Evolutionary conservation across 2,329 filamentous ascomycete genomes (phyloP), one percentile per base, ranked within the genome.

Genomic region (Ascochyta rabiei): DNA sequence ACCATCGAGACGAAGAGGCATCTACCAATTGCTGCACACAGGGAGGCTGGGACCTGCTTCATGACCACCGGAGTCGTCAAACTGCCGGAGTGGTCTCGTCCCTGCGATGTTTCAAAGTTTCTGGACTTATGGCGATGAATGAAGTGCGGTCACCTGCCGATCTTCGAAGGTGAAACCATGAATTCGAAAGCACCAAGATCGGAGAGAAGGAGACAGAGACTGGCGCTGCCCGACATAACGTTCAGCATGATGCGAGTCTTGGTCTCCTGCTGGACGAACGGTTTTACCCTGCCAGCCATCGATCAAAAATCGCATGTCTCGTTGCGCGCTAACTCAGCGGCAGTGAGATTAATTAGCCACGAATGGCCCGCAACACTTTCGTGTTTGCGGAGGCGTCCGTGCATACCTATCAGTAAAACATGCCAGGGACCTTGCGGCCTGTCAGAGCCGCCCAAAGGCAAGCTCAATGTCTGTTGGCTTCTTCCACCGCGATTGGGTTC

Each of bases 401-500:
- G 60, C 55, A 62, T 73, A 61, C 67, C 61, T 68, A 41, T 47
- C 42, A 69, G 64, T 61, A 71, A 70, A 63, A 63, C 28, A 24
- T 67, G 69, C 69, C 70, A 71, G 40, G 70, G 68, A 60, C 66
- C 61, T 60, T 63, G 33, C 57, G 62, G 64, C 57, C 69, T 72
- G 43, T 71, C 68, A 64, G 63, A 63, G 55, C 38, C 30, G 40
- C 60, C 51, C 31, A 28, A 63, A 46, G 49, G 53, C 58, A 45
- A 6, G 43, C 56, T 64, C 62, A 54, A 71, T 67, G 53, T 68
- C 70, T 65, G 68, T 68, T 69, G 71, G 66, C 71, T 69, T 71
- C 68, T 73, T 68, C 53, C 67, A 60, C 59, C 55, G 21, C 53
- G 42, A 37, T 64, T 13, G 58, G 58, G 62, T 48, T 63, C 59